Evolutionary conservation across 2,329 filamentous ascomycete genomes (phyloP).

Genomic region (Aspergillus floridensis): DNA sequence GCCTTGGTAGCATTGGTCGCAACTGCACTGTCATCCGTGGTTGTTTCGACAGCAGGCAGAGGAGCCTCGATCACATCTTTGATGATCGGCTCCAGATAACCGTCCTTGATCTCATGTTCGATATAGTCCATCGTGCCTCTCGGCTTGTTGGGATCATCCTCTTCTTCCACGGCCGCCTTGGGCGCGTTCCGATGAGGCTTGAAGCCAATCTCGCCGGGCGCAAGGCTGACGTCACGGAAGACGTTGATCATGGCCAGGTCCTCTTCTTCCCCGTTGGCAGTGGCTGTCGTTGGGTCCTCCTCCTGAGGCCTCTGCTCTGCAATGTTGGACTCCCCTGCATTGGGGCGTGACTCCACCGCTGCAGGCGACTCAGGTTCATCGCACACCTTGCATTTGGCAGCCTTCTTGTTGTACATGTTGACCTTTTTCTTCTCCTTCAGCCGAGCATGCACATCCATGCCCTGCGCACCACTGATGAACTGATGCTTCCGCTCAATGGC

Average conservation of each 20-base stretch:
- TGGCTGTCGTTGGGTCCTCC: constrained; percentile 6
- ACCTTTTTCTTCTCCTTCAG: constrained; percentile 70
- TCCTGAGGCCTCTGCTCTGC: constrained; percentile 4
- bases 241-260: constrained; percentile 31
- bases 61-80: constrained; percentile 33
- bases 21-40: not conserved
- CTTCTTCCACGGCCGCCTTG: constrained; percentile 10
- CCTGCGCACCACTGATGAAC: constrained; percentile 81
- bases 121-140: constrained; percentile 43
- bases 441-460: constrained; percentile 78
- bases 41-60: not conserved
- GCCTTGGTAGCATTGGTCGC: not conserved
- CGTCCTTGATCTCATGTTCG: constrained; percentile 45
- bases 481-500: constrained; percentile 84
- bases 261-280: constrained; percentile 20
- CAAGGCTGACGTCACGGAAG: constrained; percentile 35
- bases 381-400: constrained; percentile 27
- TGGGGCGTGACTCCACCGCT: constrained; percentile 2
- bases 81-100: constrained; percentile 42
- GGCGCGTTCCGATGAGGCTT: constrained; percentile 12
- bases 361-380: constrained; percentile 16
- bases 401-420: constrained; percentile 77
- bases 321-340: not conserved
- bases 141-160: constrained; percentile 16
- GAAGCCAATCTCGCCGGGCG: constrained; percentile 28